Base-by-base conservation (phyloP, 2,329 filamentous ascomycete genomes). In the Aspergillus amoenus region DNA sequence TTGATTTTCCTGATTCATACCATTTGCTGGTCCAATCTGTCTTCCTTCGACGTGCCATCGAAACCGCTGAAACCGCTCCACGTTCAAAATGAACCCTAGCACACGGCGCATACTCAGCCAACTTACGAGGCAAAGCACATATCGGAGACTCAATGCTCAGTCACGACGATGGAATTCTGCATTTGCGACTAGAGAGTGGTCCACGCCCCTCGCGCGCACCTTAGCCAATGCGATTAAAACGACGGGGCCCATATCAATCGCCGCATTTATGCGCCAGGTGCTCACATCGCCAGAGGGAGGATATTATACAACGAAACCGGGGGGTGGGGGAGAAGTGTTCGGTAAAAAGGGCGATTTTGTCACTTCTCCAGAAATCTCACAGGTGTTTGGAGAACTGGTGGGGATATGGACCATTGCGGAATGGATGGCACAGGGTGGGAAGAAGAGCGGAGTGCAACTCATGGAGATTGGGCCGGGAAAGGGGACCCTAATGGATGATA, bases 241-340 rank as follows among this genome's bases (percentile, higher is more conserved):
- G 41, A 97, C 94, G 11, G 94, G 94, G 0, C 93, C 94, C 4
- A 87, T 97, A 27, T 91, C 94, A 1, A 84, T 99, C 59, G 93
- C 94, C 5, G 88, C 91, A 52, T 99, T 93, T 74, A 99, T 99
- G 94, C 93, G 94, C 71, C 96, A 97, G 88, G 97, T 93, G 73
- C 84, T 99, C 62, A 99, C 94, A 1, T 90, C 90, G 11, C 90
- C 94, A 60, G 78, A 91, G 40, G 92, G 91, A 57, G 94, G 94
- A 53, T 99, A 99, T 78, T 99, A 99, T 76, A 97, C 92, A 0
- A 85, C 88, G 5, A 84, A 86, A 22, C 82, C 88, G 43, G 82
- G 82, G 53, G 77, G 85, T 58, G 87, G 83, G 18, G 84, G 87
- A 46, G 93, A 97, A 70, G 93, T 93, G 62, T 99, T 99, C 67